A percentile compares a stretch with the other conserved stretches of the same genome.
Evolutionary conservation across 2,329 filamentous ascomycete species (phyloP).

Genomic region (Aspergillus nomiae): DNA sequence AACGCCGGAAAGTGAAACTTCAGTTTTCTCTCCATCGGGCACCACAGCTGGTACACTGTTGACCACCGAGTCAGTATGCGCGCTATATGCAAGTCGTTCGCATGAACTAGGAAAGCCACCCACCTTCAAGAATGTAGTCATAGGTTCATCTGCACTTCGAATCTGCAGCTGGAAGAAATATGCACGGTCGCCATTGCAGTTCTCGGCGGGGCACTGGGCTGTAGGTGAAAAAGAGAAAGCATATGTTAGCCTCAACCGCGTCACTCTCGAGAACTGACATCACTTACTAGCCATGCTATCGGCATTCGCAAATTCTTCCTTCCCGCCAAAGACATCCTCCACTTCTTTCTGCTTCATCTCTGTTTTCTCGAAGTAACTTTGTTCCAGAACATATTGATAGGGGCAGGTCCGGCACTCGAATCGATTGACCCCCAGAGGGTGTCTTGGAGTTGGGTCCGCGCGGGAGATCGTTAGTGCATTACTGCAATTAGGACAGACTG

Average conservation of each 20-base stretch:
- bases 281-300: slow-evolving; percentile 70
- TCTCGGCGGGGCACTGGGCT: slow-evolving; percentile 80
- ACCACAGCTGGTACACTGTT: slow-evolving; percentile 49
- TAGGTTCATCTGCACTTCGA: slow-evolving; percentile 95
- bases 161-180: slow-evolving; percentile 98
- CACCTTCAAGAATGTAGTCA: slow-evolving; percentile 94
- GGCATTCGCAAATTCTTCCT: slow-evolving; percentile 86
- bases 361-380: slow-evolving; percentile 79
- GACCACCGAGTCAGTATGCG: slow-evolving; percentile 24
- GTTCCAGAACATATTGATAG: slow-evolving; percentile 81
- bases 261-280: not conserved
- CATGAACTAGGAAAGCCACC: slow-evolving; percentile 23
- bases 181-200: slow-evolving; percentile 79
- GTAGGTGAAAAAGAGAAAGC: slow-evolving; percentile 14
- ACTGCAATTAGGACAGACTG: slow-evolving; percentile 54
- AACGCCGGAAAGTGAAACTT: slow-evolving; percentile 11
- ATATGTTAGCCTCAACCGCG: slow-evolving; percentile 15
- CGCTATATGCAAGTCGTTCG: slow-evolving; percentile 17
- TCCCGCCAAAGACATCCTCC: slow-evolving; percentile 87
- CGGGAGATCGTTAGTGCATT: slow-evolving; percentile 52
- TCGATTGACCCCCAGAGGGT: slow-evolving; percentile 63
- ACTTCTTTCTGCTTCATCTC: slow-evolving; percentile 80
- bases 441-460: slow-evolving; percentile 37
- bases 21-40: slow-evolving; percentile 54
- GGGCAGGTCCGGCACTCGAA: slow-evolving; percentile 96